Percentiles rank a stretch among this genome's conserved stretches.
phyloP scores from a whole-genome alignment of 306 rosid species.

The apple (Malus domestica) region ASM211411v1 NC_041802.1:27672501-27673000 shows the following conservation, averaged over 20 bases:
- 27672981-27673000: conserved; percentile 75
- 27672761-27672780: conserved; percentile 60
- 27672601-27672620: conserved; percentile 58
- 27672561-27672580: conserved; percentile 46
- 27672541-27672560: conserved; percentile 57
- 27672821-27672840: conserved; percentile 79
- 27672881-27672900: conserved; percentile 97
- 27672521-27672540: conserved; percentile 59
- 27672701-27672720: conserved; percentile 80
- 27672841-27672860: conserved; percentile 60
- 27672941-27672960: conserved; percentile 87
- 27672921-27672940: conserved; percentile 67
- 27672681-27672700: conserved; percentile 58
- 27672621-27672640: conserved; percentile 50
- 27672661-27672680: conserved; percentile 56
- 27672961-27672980: conserved; percentile 71
- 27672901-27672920: conserved; percentile 53
- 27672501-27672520: conserved; percentile 69
- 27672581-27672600: conserved; percentile 64
- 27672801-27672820: conserved; percentile 72
- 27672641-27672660: conserved; percentile 79
- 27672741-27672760: conserved; percentile 70
- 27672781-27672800: conserved; percentile 77
- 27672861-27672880: conserved; percentile 88
- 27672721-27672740: conserved; percentile 84